Base-by-base conservation (phyloP, 345 rosid genomes). In the Pistacia vera region DNA sequence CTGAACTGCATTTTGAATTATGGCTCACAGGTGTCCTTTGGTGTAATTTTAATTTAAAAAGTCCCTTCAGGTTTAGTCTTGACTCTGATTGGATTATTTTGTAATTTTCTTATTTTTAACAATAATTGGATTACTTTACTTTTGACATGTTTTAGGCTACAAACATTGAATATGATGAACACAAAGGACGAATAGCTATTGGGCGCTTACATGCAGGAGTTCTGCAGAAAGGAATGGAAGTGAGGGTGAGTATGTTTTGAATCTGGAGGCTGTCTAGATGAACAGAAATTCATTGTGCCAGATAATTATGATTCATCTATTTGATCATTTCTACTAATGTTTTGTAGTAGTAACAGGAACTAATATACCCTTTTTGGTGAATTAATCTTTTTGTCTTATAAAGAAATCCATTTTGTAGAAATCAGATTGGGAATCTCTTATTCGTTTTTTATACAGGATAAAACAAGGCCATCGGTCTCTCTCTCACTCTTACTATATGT, bases 181-280 rank as follows among this genome's bases (percentile, higher is more conserved):
- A 95, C 83, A 95, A 95, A 89, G 98, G 99, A 75, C 91, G 99
- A 18, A 90, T 96, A 82, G 99, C 95, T 73, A 96, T 96, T 77
- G 99, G 98, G 38, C 90, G 98, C 77, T 82, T 96, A 86, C 99
- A 93, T 82, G 97, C 98, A 54, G 98, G 99, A 73, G 79, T 78
- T 74, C 80, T 96, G 80, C 86, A 54, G 76, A 93, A 81, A 85
- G 99, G 97, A 84, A 90, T 88, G 91, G 99, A 96, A 56, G 97
- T 96, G 83, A 88, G 83, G 92, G 99, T 93, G 83, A 80, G 87
- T 70, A 70, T 69, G 9, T 78, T 76, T 74, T 62, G 57, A 72
- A 66, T 77, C 66, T 13, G 36, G 25, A 30, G 25, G 71, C 77
- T 75, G 67, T 67, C 36, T 28, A 36, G 30, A 67, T 44, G 35